Conservation (phyloP, 768 basidiomycete species). For the Crucibulum laeve region DNA sequence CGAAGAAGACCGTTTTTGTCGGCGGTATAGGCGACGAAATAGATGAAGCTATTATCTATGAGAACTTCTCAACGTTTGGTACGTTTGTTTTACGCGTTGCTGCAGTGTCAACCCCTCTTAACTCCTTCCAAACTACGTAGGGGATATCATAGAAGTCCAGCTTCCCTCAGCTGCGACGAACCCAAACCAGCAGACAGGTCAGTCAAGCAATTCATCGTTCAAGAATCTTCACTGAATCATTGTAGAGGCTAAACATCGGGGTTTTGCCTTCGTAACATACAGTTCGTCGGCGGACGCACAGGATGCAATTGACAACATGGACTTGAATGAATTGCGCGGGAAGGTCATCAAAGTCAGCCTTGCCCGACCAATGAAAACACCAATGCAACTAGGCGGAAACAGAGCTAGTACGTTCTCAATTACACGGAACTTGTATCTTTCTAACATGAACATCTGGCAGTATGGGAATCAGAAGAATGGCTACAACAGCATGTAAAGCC, state of each 20-base stretch:
- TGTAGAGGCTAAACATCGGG: constrained; percentile 78
- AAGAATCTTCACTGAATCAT: constrained; percentile 1
- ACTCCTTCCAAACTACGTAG: constrained; percentile 32
- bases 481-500: constrained; percentile 78
- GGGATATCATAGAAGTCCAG: constrained; percentile 90
- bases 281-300: constrained; percentile 78
- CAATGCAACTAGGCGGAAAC: constrained; percentile 63
- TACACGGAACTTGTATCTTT: neutral
- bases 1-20: constrained; percentile 84
- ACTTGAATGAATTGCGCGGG: constrained; percentile 83
- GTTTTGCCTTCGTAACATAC: constrained; percentile 92
- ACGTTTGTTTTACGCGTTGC: neutral
- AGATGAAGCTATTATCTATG: constrained; percentile 71
- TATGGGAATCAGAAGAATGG: constrained; percentile 98
- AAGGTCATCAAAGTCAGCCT: constrained; percentile 79
- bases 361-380: constrained; percentile 76
- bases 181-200: constrained; percentile 46
- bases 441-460: constrained; percentile 32
- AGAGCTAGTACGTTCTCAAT: constrained; percentile 58
- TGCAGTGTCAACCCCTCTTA: constrained; percentile 14
- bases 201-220: neutral
- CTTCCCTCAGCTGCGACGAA: constrained; percentile 78
- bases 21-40: constrained; percentile 83
- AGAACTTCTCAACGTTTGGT: constrained; percentile 89
- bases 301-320: constrained; percentile 99